A percentile compares a stretch with the other conserved stretches of the same genome.
phyloP scores from a whole-genome alignment of 441 rosid genomes.

The Hypseocharis bilobata region DNA sequence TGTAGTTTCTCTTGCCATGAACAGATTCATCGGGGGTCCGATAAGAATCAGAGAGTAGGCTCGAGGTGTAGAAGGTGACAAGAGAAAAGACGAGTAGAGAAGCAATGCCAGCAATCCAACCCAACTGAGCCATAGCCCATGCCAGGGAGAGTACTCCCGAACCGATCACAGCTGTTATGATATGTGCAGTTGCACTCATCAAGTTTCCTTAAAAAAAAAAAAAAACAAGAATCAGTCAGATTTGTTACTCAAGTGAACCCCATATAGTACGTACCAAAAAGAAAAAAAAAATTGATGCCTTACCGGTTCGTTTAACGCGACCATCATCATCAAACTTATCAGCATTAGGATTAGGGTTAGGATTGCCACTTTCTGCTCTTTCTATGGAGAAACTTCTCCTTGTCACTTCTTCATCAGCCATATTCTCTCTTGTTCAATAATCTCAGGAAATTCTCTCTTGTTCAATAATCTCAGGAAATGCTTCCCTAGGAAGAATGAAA shows the following conservation, averaged over 20 bases:
- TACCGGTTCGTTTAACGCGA: conserved; percentile 20
- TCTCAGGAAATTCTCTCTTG: too few species aligned
- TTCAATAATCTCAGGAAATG: too few species aligned
- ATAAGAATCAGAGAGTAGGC: conserved; percentile 30
- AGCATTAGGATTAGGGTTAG: too few species aligned
- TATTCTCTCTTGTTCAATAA: too few species aligned
- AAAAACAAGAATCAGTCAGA: too few species aligned
- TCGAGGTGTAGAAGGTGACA: conserved; percentile 25
- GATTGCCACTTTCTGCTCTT: neutral
- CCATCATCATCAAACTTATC: conserved; percentile 21
- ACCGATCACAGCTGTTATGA: conserved; percentile 37
- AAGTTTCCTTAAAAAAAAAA: conserved; percentile 21
- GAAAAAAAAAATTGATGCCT: neutral
- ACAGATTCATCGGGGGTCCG: conserved; percentile 28
- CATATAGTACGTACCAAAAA: too few species aligned
- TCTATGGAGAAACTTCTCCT: too few species aligned
- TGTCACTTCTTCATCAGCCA: too few species aligned
- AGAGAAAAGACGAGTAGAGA: conserved; percentile 18
- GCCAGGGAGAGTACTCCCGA: conserved; percentile 36
- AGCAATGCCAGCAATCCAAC: conserved; percentile 31
- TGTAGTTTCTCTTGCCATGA: conserved; percentile 25
- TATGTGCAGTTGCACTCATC: conserved; percentile 32
- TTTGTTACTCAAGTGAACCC: too few species aligned
- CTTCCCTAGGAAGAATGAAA: too few species aligned
- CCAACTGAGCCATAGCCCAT: conserved; percentile 35